A percentile compares a stretch with the other conserved stretches of the same genome.
Conservation (phyloP, 768 basidiomycete genomes). For the Boletus barrowsii region DNA sequence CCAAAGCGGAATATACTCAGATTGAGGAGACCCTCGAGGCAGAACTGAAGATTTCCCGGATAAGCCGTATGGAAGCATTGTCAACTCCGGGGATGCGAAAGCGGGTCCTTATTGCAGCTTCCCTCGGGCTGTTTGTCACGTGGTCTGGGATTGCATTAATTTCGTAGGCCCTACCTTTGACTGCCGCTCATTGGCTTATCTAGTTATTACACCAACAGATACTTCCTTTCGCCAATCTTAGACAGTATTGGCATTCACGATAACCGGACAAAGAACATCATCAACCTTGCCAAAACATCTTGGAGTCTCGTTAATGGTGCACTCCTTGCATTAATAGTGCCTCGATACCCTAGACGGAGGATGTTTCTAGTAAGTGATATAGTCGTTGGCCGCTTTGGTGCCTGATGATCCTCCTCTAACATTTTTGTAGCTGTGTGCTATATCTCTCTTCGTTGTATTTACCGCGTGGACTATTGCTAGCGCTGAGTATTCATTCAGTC, state of each 20-base stretch:
- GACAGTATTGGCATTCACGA: conserved; percentile 9
- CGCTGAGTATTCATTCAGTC: neutral
- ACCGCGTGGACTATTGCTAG: conserved; percentile 4
- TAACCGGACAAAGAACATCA: conserved; percentile 13
- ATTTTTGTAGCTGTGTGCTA: neutral
- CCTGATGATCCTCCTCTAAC: neutral
- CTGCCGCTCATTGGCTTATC: neutral
- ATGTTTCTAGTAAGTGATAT: neutral
- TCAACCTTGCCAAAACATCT: neutral
- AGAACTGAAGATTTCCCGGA: conserved; percentile 2
- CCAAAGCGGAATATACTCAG: conserved; percentile 54
- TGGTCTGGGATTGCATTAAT: conserved; percentile 10
- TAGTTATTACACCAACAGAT: neutral
- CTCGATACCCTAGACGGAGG: conserved; percentile 4
- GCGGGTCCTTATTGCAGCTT: conserved; percentile 9
- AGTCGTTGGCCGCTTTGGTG: neutral
- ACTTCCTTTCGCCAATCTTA: conserved; percentile 1
- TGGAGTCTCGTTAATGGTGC: conserved; percentile 4
- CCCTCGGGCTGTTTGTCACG: conserved; percentile 12
- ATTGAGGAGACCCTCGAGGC: conserved; percentile 52
- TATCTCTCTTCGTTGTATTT: conserved; percentile 8
- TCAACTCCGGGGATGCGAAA: conserved; percentile 16
- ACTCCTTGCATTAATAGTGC: neutral
- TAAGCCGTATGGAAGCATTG: neutral
- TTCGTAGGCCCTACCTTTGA: neutral